Conservation (phyloP, 129 eudicot species). For the Smallanthus sonchifolius region DNA sequence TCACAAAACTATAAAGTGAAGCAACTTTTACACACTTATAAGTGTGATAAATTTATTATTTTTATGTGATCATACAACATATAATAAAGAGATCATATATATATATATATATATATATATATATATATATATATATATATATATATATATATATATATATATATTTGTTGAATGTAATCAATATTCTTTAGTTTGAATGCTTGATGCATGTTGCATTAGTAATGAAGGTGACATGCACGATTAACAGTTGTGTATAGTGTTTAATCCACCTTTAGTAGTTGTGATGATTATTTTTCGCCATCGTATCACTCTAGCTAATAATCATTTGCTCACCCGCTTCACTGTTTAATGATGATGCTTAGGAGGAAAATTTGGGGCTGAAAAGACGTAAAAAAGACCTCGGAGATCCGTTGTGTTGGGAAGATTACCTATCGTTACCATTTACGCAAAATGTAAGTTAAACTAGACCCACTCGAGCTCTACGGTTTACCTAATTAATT, state of each 20-base stretch:
- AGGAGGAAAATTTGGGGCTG: slow-evolving; percentile 87
- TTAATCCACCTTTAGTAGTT: slow-evolving; percentile 15
- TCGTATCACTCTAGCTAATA: background rate
- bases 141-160: background rate
- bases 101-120: background rate
- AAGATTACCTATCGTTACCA: slow-evolving; percentile 71
- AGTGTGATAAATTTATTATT: no score
- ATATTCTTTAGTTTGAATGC: no score
- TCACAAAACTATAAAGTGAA: background rate
- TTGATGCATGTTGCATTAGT: background rate
- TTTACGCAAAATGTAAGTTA: slow-evolving; percentile 76
- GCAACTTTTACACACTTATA: background rate
- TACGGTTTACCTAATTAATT: background rate
- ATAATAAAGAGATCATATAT: no score
- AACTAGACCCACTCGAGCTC: background rate
- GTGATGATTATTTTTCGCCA: slow-evolving; percentile 21
- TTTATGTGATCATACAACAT: no score
- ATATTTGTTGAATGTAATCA: background rate
- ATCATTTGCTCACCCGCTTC: slow-evolving; percentile 24
- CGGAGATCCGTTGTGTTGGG: slow-evolving; percentile 61
- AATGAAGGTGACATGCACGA: background rate
- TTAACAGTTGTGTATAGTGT: background rate
- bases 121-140: background rate
- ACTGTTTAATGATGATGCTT: slow-evolving; percentile 2
- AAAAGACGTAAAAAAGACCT: slow-evolving; percentile 60